Percentiles rank a stretch among this genome's conserved stretches.
Evolutionary conservation across 768 basidiomycete species (phyloP).

Genomic region (Psilocybe cubensis): DNA sequence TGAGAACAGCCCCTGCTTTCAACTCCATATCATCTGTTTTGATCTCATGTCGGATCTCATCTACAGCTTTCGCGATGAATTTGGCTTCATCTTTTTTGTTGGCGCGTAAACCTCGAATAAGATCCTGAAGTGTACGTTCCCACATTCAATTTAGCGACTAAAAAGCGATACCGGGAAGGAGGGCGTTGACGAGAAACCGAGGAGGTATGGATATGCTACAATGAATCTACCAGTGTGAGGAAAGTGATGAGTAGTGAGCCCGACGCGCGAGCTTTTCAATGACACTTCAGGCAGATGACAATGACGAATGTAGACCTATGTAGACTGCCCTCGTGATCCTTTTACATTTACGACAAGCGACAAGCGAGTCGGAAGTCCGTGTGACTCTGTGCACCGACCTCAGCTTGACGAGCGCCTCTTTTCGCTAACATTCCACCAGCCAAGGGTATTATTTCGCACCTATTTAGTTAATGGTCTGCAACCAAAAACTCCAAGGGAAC

Average conservation of each 20-base stretch:
- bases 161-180: not conserved
- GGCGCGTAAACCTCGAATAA: conserved; percentile 92
- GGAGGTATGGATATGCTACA: not conserved
- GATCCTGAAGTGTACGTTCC: conserved; percentile 95
- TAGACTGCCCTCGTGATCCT: not conserved
- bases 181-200: not conserved
- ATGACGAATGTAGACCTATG: not conserved
- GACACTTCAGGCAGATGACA: not conserved
- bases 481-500: not conserved
- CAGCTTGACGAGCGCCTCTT: not conserved
- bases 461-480: not conserved
- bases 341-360: not conserved
- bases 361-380: not conserved
- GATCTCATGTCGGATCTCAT: conserved; percentile 92
- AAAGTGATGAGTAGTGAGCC: not conserved
- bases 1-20: conserved; percentile 93
- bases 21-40: conserved; percentile 95
- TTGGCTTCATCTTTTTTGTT: conserved; percentile 93
- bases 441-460: not conserved
- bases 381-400: not conserved
- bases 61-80: conserved; percentile 92
- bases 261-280: not conserved
- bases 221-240: not conserved
- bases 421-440: not conserved
- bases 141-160: conserved; percentile 60